These are phyloP conservation scores for Cicer judaicum DNA, from an alignment of 306 rosid species.

Conservation along the genomic window DNA sequence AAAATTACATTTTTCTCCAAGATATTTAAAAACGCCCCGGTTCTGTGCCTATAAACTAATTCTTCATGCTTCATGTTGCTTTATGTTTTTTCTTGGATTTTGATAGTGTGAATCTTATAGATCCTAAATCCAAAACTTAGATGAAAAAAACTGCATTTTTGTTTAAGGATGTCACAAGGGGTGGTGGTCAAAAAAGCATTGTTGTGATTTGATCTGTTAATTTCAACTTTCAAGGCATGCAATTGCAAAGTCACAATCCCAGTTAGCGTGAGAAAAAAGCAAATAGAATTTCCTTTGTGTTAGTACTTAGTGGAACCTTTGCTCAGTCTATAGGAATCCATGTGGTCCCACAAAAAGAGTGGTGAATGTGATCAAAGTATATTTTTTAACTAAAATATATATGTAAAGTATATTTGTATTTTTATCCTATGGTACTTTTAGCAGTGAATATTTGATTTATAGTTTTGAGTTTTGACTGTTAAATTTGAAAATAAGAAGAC, in stretches of 20 bases:
- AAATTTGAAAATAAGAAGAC: neutral
- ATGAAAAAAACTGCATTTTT: constrained; percentile 38
- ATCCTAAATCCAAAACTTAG: constrained; percentile 46
- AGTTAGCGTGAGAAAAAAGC: constrained; percentile 48
- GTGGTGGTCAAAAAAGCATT: constrained; percentile 53
- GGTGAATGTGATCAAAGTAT: constrained; percentile 24
- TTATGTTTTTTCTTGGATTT: constrained; percentile 53
- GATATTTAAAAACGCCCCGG: neutral
- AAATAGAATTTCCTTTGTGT: constrained; percentile 58
- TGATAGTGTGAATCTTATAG: constrained; percentile 61
- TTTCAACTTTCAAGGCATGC: constrained; percentile 71
- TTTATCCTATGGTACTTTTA: constrained; percentile 27
- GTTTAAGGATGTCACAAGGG: neutral
- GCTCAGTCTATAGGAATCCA: constrained; percentile 54
- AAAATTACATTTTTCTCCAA: no score
- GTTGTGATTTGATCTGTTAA: constrained; percentile 43
- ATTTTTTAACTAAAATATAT: constrained; percentile 23
- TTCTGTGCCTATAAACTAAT: constrained; percentile 24
- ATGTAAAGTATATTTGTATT: constrained; percentile 32
- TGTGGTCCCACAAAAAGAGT: constrained; percentile 43
- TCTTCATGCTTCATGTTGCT: constrained; percentile 22
- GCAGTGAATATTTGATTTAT: constrained; percentile 19
- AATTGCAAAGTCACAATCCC: constrained; percentile 42
- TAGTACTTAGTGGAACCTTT: constrained; percentile 61
- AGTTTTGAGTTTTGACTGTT: constrained; percentile 12